Evolutionary conservation across 805 yeast species (phyloP), one percentile per base, ranked within the genome.

Genomic region (Kodamaea jinghongensis): DNA sequence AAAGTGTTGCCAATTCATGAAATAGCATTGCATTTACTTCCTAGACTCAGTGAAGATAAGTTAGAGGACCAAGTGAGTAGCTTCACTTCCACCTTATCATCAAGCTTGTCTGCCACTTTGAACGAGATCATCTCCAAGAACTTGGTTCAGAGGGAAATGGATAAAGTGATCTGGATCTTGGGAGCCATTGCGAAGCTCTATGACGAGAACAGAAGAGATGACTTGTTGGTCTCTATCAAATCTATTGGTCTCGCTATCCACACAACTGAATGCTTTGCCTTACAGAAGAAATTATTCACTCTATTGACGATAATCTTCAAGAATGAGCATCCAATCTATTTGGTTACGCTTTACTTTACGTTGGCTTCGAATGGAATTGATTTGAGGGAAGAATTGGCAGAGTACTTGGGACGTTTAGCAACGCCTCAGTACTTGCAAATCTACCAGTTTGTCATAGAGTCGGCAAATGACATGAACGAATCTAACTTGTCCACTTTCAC

Each of bases 301-400:
- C 32, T 38, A 16, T 15, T 33, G 30, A 15, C 37, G 27, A 32
- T 26, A 17, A 31, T 38, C 8, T 33, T 31, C 17, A 12, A n/a
- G 8, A 12, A 26, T n/a, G 38, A 39, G 9, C 20, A 28, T n/a
- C 20, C 31, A 4, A n/a, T 17, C 13, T 39, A 34, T 12, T 17
- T 39, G n/a, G 25, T 39, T 16, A 17, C 42, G 17, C 26, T 39
- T 7, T 39, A 34, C 38, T 39, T 28, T 23, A 27, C 37, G 12
- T 39, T 39, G 35, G 42, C 29, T 9, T 14, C 31, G 4, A 22
- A 35, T 7, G 33, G 32, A 12, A 12, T 34, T 9, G 35, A 39
- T 22, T 25, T 39, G 29, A 11, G 8, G 6, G 13, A 16, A 5
- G 42, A 39, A 12, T 35, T 39, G 12, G 4, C 22, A 3, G 13